These are phyloP conservation scores for Scheffersomyces insectosa DNA, from an alignment of 1,139 yeast genomes.

Conservation along the genomic window DNA sequence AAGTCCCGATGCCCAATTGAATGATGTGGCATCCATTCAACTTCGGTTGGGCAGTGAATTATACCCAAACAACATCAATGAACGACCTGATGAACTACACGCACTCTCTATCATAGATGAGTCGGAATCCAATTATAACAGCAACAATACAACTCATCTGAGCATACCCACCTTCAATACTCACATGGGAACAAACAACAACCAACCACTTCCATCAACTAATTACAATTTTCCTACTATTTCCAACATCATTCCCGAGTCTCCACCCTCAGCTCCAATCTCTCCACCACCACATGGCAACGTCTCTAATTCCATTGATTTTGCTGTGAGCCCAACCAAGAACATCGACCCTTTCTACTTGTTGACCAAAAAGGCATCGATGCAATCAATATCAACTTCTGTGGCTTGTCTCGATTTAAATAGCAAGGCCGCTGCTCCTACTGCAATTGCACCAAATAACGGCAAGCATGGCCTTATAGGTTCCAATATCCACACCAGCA, in stretches of 20 bases:
- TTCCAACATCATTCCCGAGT: slow-evolving; percentile 36
- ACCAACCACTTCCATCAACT: not conserved
- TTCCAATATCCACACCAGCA: too few relatives aligned
- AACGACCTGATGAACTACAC: slow-evolving; percentile 17
- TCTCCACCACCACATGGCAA: slow-evolving; percentile 33
- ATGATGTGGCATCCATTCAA: slow-evolving; percentile 2
- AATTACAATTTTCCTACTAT: slow-evolving; percentile 6
- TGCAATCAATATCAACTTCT: slow-evolving; percentile 21
- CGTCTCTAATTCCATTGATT: slow-evolving; percentile 1
- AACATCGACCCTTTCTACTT: slow-evolving; percentile 10
- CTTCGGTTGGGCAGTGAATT: not conserved
- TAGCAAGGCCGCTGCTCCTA: not conserved
- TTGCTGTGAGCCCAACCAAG: slow-evolving; percentile 8
- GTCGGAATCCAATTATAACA: slow-evolving; percentile 8
- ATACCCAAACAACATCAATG: slow-evolving; percentile 7
- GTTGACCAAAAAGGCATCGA: slow-evolving; percentile 21
- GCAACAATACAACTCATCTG: not conserved
- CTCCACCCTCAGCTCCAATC: slow-evolving; percentile 49
- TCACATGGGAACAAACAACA: not conserved
- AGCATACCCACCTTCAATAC: too few relatives aligned
- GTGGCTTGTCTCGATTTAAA: slow-evolving; percentile 33
- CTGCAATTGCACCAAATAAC: not conserved
- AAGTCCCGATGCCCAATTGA: not conserved
- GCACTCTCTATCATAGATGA: slow-evolving; percentile 15
- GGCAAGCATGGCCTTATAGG: not conserved